Base-by-base conservation (phyloP, 306 rosid species). In the Aeschynomene evenia region DNA sequence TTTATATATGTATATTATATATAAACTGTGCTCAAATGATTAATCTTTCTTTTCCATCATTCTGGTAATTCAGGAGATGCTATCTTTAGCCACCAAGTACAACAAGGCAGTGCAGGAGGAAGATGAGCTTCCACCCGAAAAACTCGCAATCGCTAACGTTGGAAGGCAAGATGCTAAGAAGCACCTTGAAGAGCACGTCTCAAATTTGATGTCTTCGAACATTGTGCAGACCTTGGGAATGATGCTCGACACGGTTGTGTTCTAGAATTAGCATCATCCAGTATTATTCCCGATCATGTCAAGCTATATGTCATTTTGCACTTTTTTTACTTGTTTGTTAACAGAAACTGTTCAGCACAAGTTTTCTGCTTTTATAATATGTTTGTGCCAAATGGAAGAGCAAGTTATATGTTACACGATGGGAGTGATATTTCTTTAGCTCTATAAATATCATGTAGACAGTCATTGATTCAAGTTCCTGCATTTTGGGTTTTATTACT, bases 91-190 rank as follows among this genome's bases (percentile, higher is more conserved):
- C 18, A 16, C 82, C 10, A 89, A 86, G 63, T 92, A 92, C 89
- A 92, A 88, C 79, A 92, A 92, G 79, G 98, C 96, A 10, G 98
- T 92, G 70, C 96, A 90, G 72, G 98, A 93, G 78, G 98, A 93
- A 83, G 96, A 90, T 49, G 98, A 93, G 80, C 70, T 93, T 56
- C 75, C 96, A 3, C 96, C 96, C 3, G 98, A 92, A 76, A 88
- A 88, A 72, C 96, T 93, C 28, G 97, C 97, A 18, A 86, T 93
- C 9, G 83, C 83, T 2, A 79, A 72, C 1, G 82, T 78, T 34
- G 82, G 82, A 6, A 78, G 82, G 70, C 82, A 89, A 75, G 98
- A 92, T 74, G 96, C 96, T 2, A 92, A 92, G 84, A 93, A 93
- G 85, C 98, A 93, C 79, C 91, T 93, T 13, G 96, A 93, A 78